Conservation (phyloP, 2,329 filamentous ascomycete genomes). For the Thielaviopsis populi region DNA sequence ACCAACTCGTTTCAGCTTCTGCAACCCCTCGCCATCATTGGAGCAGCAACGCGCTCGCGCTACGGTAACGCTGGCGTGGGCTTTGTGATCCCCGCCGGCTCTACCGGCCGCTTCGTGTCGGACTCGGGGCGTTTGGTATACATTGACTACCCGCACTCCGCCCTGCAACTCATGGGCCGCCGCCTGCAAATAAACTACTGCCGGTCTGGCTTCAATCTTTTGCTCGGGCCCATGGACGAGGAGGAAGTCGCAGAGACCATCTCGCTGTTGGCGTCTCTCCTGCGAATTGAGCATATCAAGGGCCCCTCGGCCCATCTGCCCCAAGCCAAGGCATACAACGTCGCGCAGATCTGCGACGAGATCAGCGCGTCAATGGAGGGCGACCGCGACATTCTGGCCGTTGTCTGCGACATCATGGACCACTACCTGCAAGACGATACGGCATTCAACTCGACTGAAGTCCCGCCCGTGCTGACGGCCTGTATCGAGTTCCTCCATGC, state of each 20-base stretch:
- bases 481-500: constrained; percentile 70
- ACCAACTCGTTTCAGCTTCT: constrained; percentile 60
- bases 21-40: constrained; percentile 48
- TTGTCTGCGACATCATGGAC: constrained; percentile 78
- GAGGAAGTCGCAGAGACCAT: constrained; percentile 61
- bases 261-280: constrained; percentile 53
- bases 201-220: constrained; percentile 38
- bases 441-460: constrained; percentile 43
- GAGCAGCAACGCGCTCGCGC: constrained; percentile 18
- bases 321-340: constrained; percentile 21
- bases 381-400: constrained; percentile 59
- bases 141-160: constrained; percentile 66
- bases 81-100: constrained; percentile 51
- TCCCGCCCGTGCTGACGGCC: constrained; percentile 50
- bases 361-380: constrained; percentile 38
- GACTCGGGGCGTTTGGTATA: constrained; percentile 63
- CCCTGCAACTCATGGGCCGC: constrained; percentile 63
- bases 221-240: constrained; percentile 38
- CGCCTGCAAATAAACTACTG: constrained; percentile 53
- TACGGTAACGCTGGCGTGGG: constrained; percentile 29
- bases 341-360: constrained; percentile 40
- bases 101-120: constrained; percentile 56
- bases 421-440: constrained; percentile 44
- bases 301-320: constrained; percentile 19
- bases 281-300: constrained; percentile 38